These are phyloP conservation scores for Botryotinia calthae DNA, from an alignment of 2,329 filamentous ascomycete genomes.

Conservation along the genomic window DNA sequence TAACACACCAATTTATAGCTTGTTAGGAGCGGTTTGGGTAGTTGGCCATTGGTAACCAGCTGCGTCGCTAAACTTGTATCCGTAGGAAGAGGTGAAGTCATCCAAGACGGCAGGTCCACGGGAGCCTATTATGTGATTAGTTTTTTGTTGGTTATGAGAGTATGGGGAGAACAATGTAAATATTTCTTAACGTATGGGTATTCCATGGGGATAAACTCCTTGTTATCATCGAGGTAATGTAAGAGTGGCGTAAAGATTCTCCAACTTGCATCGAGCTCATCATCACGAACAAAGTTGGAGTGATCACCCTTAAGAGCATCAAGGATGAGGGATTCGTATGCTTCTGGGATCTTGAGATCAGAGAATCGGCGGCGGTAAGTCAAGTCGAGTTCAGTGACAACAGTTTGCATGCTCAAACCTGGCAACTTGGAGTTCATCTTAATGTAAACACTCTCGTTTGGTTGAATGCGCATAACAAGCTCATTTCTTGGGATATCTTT, in stretches of 20 bases:
- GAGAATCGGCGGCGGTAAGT: constrained; percentile 98
- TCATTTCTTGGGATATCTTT: constrained; percentile 99
- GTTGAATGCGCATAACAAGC: constrained; percentile 97
- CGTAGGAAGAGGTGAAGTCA: constrained; percentile 96
- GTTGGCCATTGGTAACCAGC: constrained; percentile 95
- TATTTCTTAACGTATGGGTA: constrained; percentile 86
- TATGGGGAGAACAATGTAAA: background rate
- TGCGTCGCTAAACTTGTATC: constrained; percentile 96
- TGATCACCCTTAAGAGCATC: constrained; percentile 98
- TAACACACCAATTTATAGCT: constrained; percentile 62
- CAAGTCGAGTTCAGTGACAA: constrained; percentile 95
- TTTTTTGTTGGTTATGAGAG: background rate
- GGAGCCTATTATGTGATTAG: constrained; percentile 61
- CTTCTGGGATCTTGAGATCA: constrained; percentile 98
- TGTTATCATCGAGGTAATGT: constrained; percentile 98
- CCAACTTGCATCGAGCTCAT: constrained; percentile 97
- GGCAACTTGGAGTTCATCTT: constrained; percentile 99
- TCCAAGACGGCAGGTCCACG: constrained; percentile 94
- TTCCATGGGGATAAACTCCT: constrained; percentile 99
- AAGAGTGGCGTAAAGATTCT: constrained; percentile 96
- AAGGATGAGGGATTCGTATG: constrained; percentile 95
- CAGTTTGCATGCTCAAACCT: constrained; percentile 98
- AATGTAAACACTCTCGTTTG: constrained; percentile 99
- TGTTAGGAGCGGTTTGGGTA: constrained; percentile 70
- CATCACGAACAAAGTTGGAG: constrained; percentile 97